These are phyloP conservation scores for Solanum chiquidenum DNA, from an alignment of 257 asterid genomes.

Conservation along the genomic window DNA sequence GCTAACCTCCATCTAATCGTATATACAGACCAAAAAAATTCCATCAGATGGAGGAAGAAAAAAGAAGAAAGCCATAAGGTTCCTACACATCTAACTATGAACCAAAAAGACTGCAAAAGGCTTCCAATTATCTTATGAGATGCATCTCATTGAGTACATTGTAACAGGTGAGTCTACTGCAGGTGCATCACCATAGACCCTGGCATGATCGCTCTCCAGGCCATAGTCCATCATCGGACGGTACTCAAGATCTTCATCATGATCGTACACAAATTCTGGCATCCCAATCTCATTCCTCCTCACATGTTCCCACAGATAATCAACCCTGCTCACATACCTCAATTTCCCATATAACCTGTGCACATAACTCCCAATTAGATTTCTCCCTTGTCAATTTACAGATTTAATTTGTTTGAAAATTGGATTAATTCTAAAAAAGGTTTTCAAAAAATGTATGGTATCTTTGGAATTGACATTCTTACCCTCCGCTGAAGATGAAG, in stretches of 20 bases:
- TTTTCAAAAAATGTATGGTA: background rate
- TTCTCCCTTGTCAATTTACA: background rate
- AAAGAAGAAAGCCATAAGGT: background rate
- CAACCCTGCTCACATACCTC: conserved; percentile 57
- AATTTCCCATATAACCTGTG: conserved; percentile 68
- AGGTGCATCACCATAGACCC: conserved; percentile 25
- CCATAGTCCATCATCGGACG: conserved; percentile 63
- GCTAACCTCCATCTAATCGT: background rate
- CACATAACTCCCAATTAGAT: background rate
- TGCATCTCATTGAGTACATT: conserved; percentile 68
- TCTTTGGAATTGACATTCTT: background rate
- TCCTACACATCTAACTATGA: background rate
- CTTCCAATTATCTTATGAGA: conserved; percentile 21
- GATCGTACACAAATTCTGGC: conserved; percentile 76
- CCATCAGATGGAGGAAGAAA: background rate
- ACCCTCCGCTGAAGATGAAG: conserved; percentile 53
- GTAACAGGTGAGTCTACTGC: conserved; percentile 29
- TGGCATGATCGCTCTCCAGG: conserved; percentile 77
- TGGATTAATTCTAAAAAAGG: background rate
- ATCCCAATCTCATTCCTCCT: conserved; percentile 55
- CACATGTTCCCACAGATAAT: conserved; percentile 64
- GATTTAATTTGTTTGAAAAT: background rate
- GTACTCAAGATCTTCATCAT: conserved; percentile 72
- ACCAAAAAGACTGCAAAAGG: background rate
- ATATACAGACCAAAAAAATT: background rate